Conservation (phyloP, 2,329 filamentous ascomycete species). For the Penicillium italicum region DNA sequence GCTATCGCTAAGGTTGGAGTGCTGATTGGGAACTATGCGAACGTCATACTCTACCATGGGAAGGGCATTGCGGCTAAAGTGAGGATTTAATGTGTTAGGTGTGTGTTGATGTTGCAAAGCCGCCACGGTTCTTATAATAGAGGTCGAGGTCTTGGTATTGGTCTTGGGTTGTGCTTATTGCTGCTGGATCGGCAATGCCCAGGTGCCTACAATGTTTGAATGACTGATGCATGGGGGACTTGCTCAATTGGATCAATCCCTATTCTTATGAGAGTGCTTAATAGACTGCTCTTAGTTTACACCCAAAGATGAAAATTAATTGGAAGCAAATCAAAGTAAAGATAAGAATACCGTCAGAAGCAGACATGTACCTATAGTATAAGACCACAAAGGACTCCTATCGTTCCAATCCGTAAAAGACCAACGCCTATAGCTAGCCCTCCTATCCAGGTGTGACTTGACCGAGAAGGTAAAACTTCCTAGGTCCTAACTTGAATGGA, state of each 20-base stretch:
- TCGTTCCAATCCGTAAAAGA: too few species aligned
- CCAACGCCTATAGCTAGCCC: too few species aligned
- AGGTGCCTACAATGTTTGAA: not conserved
- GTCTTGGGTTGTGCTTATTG: not conserved
- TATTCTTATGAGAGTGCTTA: not conserved
- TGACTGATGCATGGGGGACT: not conserved
- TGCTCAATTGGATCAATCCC: not conserved
- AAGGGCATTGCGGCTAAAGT: conserved; percentile 67
- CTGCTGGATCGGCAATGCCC: not conserved
- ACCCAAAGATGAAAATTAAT: not conserved
- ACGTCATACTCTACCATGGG: conserved; percentile 67
- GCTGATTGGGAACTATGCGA: conserved; percentile 69
- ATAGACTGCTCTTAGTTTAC: not conserved
- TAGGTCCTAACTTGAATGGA: not conserved
- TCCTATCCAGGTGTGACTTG: not conserved
- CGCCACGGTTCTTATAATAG: not conserved
- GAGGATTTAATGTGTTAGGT: conserved; percentile 19
- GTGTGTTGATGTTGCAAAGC: too few species aligned
- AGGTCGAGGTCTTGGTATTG: not conserved
- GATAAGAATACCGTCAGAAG: not conserved
- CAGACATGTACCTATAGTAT: not conserved
- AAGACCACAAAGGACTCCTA: not conserved
- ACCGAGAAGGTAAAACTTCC: not conserved
- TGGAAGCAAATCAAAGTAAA: not conserved
- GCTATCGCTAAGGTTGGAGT: conserved; percentile 73